phyloP scores from a whole-genome alignment of 2,329 filamentous ascomycete species.

The Colletotrichum eleusines region DNA sequence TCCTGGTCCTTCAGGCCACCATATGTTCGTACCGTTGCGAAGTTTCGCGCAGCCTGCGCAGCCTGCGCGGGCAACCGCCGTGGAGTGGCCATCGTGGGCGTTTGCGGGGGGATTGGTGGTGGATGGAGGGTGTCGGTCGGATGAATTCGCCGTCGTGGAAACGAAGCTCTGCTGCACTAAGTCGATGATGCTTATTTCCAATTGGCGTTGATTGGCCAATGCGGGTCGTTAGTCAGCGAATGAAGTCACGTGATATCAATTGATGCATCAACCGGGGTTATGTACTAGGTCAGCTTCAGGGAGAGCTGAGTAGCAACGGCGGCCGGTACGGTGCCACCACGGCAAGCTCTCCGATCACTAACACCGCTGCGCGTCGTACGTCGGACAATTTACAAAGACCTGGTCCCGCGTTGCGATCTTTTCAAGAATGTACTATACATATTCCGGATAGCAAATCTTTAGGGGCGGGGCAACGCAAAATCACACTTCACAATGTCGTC shows the following conservation, averaged over 20 bases:
- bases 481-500: slow-evolving; percentile 52
- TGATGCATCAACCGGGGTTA: slow-evolving; percentile 39
- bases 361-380: slow-evolving; percentile 23
- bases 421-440: slow-evolving; percentile 26
- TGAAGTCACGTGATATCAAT: neutral
- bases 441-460: slow-evolving; percentile 4
- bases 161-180: slow-evolving; percentile 35
- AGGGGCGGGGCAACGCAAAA: slow-evolving; percentile 35
- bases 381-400: neutral
- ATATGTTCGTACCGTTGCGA: slow-evolving; percentile 84
- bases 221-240: slow-evolving; percentile 46
- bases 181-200: slow-evolving; percentile 42
- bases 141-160: slow-evolving; percentile 39
- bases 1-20: slow-evolving; percentile 96
- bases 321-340: slow-evolving; percentile 20
- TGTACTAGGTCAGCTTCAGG: slow-evolving; percentile 18
- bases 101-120: slow-evolving; percentile 45
- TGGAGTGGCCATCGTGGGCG: slow-evolving; percentile 58
- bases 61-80: slow-evolving; percentile 47
- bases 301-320: neutral
- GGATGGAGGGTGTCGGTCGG: slow-evolving; percentile 48
- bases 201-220: slow-evolving; percentile 57
- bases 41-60: slow-evolving; percentile 49
- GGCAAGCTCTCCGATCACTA: slow-evolving; percentile 14
- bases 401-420: neutral